phyloP scores from a whole-genome alignment of 2,329 filamentous ascomycete species.

The Monosporascus ibericus region DNA sequence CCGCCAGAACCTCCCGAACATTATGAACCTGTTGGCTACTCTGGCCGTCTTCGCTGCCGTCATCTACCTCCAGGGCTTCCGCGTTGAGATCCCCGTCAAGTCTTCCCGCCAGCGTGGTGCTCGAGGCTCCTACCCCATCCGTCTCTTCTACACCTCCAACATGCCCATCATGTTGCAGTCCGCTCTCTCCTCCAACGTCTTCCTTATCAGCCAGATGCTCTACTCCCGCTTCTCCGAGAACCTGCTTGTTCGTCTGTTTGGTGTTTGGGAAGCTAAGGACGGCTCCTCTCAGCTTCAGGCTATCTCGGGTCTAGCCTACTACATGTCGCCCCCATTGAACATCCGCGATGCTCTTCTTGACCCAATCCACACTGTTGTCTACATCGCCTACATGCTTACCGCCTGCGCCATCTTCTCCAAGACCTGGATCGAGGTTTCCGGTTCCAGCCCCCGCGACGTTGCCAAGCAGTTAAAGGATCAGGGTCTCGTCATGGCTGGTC shows the following conservation, averaged over 20 bases:
- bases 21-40: constrained; percentile 96
- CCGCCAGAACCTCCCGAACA: constrained; percentile 97
- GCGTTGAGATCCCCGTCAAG: constrained; percentile 99
- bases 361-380: constrained; percentile 91
- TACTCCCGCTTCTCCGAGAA: constrained; percentile 99
- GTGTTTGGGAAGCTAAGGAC: constrained; percentile 97
- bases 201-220: constrained; percentile 98
- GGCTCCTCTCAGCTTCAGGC: constrained; percentile 94
- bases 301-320: constrained; percentile 91
- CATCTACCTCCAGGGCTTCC: constrained; percentile 99
- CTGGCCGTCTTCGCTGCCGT: constrained; percentile 91
- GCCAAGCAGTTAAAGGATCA: constrained; percentile 99
- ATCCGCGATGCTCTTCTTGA: constrained; percentile 95
- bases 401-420: constrained; percentile 99
- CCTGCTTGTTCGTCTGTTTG: constrained; percentile 92
- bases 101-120: constrained; percentile 97
- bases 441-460: constrained; percentile 93
- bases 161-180: constrained; percentile 99
- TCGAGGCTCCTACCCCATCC: constrained; percentile 94
- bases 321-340: constrained; percentile 98
- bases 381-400: constrained; percentile 95
- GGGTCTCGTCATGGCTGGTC: constrained; percentile 97
- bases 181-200: constrained; percentile 96
- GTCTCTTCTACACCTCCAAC: constrained; percentile 99
- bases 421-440: constrained; percentile 99